Base-by-base conservation (phyloP, 768 basidiomycete species). In the Pilatotrama ljubarskyi region DNA sequence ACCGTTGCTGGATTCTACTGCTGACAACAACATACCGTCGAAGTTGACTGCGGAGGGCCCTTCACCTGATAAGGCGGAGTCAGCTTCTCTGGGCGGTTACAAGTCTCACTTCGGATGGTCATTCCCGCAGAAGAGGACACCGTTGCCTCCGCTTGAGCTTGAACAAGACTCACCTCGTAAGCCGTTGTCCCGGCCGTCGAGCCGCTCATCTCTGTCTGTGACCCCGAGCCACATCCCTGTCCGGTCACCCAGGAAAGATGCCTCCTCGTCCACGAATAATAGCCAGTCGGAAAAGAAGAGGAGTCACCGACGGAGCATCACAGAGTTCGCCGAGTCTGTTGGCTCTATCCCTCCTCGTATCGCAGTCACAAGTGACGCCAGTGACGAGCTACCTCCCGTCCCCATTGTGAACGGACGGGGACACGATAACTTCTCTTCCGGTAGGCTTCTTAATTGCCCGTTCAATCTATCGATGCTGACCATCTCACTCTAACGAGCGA, bases 171-270 rank as follows among this genome's bases (percentile, higher is more conserved):
- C 70, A 2, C 65, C 66, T 1, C 66, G 64, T 59, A 66, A 64
- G 13, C 67, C 68, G 18, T 20, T 51, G 11, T 32, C 56, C 6
- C 61, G 66, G 11, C 63, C 74, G 51, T 61, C 68, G 0, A 71
- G 68, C 56, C 66, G 68, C 24, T 46, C 59, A 25, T 68, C 74
- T 5, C 69, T 68, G 18, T 51, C 62, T 15, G 53, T 58, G 44
- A 54, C 58, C 17, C 61, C 71, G 8, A 82, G 81, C 53, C 73
- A 76, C 29, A 81, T 84, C 53, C 82, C 82, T 14, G 73, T 81
- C 5, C 74, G 74, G 22, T 74, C 80, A 17, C 73, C 76, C 18
- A 64, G 70, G 51, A 79, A 78, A 64, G 59, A 64, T 63, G 29
- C 46, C 14, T 42, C 54, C 1, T 36, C 53, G 3, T 55, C 60